Percentiles rank a stretch among this genome's conserved stretches.
These are phyloP conservation scores for Coffea eugenioides DNA, from an alignment of 257 asterid genomes.

Conservation along the genomic window DNA sequence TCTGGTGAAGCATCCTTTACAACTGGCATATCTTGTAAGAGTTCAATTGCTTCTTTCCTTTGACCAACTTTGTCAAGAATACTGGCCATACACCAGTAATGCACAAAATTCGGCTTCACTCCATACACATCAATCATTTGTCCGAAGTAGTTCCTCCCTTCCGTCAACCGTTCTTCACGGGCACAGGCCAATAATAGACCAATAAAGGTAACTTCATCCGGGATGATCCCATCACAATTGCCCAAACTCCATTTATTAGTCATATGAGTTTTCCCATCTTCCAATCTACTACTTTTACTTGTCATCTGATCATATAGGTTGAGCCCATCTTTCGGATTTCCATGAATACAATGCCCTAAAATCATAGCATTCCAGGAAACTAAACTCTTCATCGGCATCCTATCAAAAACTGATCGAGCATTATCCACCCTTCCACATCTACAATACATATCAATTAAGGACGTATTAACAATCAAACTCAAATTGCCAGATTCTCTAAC, in stretches of 20 bases:
- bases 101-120: conserved; percentile 56
- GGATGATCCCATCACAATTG: conserved; percentile 20
- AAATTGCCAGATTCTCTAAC: conserved; percentile 29
- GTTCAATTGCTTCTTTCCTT: conserved; percentile 51
- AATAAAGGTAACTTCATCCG: conserved; percentile 67
- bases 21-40: conserved; percentile 40
- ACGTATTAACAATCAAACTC: conserved; percentile 49
- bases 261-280: conserved; percentile 6
- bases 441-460: conserved; percentile 61
- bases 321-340: conserved; percentile 49
- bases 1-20: conserved; percentile 37
- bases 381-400: conserved; percentile 45
- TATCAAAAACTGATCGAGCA: conserved; percentile 46
- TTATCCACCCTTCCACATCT: conserved; percentile 57
- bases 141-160: conserved; percentile 42
- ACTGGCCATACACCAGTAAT: conserved; percentile 77
- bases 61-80: conserved; percentile 56
- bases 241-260: background rate
- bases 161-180: conserved; percentile 42
- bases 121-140: conserved; percentile 44
- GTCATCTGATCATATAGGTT: conserved; percentile 43
- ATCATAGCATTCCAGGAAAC: conserved; percentile 68
- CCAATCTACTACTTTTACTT: conserved; percentile 19
- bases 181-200: conserved; percentile 76
- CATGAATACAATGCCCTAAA: conserved; percentile 67